These are phyloP conservation scores for Hypericum androsaemum DNA, from an alignment of 345 rosid genomes.

Conservation along the genomic window DNA sequence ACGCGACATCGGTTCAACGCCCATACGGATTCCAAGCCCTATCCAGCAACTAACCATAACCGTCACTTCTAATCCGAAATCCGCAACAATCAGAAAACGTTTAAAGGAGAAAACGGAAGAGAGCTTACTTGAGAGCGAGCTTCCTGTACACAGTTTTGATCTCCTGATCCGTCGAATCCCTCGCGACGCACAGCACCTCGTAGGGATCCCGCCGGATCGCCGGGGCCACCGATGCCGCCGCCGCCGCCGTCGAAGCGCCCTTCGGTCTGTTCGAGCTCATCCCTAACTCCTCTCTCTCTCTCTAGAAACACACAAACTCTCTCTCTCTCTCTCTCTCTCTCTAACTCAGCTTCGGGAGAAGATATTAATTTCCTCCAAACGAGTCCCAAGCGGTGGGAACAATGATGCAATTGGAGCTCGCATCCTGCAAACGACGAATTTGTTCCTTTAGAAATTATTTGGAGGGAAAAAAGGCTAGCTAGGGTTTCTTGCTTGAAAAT, in stretches of 20 bases:
- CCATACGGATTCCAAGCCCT: too few relatives aligned
- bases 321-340: not conserved
- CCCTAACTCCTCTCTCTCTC: not conserved
- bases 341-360: not conserved
- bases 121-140: slow-evolving; percentile 80
- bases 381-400: too few relatives aligned
- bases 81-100: not conserved
- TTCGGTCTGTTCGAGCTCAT: slow-evolving; percentile 35
- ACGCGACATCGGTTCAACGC: too few relatives aligned
- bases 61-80: not conserved
- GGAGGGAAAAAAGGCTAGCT: too few relatives aligned
- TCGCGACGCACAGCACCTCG: slow-evolving; percentile 78
- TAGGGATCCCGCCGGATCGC: slow-evolving; percentile 70
- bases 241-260: too few relatives aligned
- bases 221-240: slow-evolving; percentile 21
- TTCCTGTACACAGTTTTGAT: slow-evolving; percentile 89
- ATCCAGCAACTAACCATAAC: not conserved
- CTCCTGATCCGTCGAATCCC: slow-evolving; percentile 84
- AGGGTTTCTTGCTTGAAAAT: too few relatives aligned
- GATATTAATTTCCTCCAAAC: not conserved
- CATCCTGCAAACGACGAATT: too few relatives aligned
- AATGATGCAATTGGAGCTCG: too few relatives aligned
- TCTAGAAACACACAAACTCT: not conserved
- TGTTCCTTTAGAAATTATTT: too few relatives aligned
- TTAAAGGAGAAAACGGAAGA: not conserved